These are phyloP conservation scores for Eucalyptus sp. DNA, from an alignment of 345 rosid species.

Conservation along the genomic window DNA sequence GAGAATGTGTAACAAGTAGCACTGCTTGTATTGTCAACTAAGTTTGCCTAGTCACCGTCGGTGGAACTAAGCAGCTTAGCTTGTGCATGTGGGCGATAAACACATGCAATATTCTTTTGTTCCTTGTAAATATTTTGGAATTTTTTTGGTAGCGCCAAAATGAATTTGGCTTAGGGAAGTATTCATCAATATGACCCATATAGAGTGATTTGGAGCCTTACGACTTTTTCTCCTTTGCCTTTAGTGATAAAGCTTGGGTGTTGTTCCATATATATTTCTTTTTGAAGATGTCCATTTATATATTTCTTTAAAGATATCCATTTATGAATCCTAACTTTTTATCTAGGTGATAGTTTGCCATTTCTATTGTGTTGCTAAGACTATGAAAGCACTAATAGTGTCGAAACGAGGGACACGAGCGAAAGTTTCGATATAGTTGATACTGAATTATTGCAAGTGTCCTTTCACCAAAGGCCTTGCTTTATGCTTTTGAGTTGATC, in stretches of 20 bases:
- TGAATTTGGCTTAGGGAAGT: neutral
- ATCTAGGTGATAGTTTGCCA: neutral
- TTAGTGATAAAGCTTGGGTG: neutral
- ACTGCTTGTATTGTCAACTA: accelerated
- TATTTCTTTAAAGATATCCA: too few relatives aligned
- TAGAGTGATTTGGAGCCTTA: neutral
- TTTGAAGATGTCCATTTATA: neutral
- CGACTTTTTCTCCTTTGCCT: neutral
- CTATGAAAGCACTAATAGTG: neutral
- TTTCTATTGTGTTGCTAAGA: neutral
- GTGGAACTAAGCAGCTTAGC: neutral
- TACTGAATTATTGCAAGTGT: neutral
- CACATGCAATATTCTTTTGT: neutral
- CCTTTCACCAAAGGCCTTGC: neutral
- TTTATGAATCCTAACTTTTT: neutral
- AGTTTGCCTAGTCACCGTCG: neutral
- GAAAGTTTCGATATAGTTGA: too few relatives aligned
- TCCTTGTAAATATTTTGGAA: neutral
- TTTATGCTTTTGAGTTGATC: neutral
- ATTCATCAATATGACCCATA: neutral
- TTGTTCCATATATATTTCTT: neutral
- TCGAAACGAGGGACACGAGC: accelerated
- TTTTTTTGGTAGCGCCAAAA: too few relatives aligned
- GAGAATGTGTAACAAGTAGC: neutral
- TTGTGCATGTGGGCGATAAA: neutral